Percentiles rank a stretch among this genome's conserved stretches.
These are phyloP conservation scores for Zasmidium citrigriseum DNA, from an alignment of 2,329 filamentous ascomycete species.

Conservation along the genomic window DNA sequence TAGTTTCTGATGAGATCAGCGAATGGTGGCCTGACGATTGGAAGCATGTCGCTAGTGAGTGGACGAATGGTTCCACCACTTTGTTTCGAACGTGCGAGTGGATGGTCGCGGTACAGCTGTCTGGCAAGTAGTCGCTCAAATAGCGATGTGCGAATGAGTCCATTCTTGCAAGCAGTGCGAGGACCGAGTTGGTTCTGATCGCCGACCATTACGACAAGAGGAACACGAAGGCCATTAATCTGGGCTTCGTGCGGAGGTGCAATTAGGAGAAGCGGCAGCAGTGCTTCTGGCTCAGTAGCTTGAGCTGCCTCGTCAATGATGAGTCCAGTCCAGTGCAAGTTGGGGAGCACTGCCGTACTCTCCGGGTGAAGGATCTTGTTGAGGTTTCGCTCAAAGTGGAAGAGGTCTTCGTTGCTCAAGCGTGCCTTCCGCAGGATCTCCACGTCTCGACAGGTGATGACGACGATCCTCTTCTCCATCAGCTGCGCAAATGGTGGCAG, in stretches of 20 bases:
- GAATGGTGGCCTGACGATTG: conserved; percentile 27
- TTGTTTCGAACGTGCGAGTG: conserved; percentile 26
- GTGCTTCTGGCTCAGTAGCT: conserved; percentile 27
- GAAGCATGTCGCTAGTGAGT: conserved; percentile 28
- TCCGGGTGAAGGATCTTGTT: conserved; percentile 19
- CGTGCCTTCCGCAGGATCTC: conserved; percentile 24
- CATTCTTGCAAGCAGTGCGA: conserved; percentile 26
- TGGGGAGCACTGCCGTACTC: conserved; percentile 1
- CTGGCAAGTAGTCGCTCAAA: conserved; percentile 28
- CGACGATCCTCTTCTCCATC: conserved; percentile 25
- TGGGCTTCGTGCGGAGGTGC: conserved; percentile 20
- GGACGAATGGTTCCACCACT: conserved; percentile 21
- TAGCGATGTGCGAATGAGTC: conserved; percentile 20
- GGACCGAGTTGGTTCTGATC: conserved; percentile 31
- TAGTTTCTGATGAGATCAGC: conserved; percentile 31
- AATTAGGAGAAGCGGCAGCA: conserved; percentile 23
- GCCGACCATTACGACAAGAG: conserved; percentile 26
- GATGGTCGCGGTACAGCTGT: conserved; percentile 26
- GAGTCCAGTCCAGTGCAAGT: conserved; percentile 26
- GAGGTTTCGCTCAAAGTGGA: conserved; percentile 19
- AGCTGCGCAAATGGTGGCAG: conserved; percentile 24
- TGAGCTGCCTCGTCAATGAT: conserved; percentile 32
- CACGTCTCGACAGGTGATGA: conserved; percentile 27
- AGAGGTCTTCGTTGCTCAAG: conserved; percentile 27
- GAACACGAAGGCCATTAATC: background rate